Base-by-base conservation (phyloP, 78 protist species). In the Dictyostelium firmibasis region DNA sequence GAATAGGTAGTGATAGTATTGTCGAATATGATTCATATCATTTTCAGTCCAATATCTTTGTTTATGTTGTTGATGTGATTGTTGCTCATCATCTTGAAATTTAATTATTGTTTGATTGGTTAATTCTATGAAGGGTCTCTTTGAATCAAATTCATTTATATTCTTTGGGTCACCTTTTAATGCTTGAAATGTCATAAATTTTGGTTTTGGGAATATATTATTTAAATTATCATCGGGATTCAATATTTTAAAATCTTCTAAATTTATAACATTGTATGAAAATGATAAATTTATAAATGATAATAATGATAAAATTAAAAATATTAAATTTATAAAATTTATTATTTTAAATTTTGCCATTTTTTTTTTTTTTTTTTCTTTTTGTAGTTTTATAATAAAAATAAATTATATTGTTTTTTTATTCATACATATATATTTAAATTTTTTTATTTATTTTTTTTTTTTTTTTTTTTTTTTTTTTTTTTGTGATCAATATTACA, bases 121-220 rank as follows among this genome's bases (percentile, higher is more conserved):
- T 50, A 50, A 50, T 50, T 50, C 62, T 50, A 50, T 50, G 14
- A 50, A 50, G 3, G 62, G 62, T 50, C 62, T 50, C 16, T 50
- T 50, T 50, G 62, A 13, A 50, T 50, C 62, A 16, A 50, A 50
- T 50, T 50, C 74, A 20, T 64, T 4, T 25, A 64, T 9, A 25
- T 25, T 64, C 74, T 25, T 64, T 27, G 27, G 74, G 25, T 64
- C 31, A 10, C 27, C 77, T 29, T 5, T 70, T 70, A 23, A 70
- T 31, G 74, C 74, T 70, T 31, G 29, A 70, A 70, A 25, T 70
- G 35, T 70, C 31, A 31, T 8, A 70, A 70, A 70, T 70, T 70
- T 70, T 29, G 77, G 77, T 70, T 70, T 70, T 70, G 77, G 77
- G 5, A 70, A 70, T 70, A 70, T 70, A 70, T 70, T 31, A 4